These are phyloP conservation scores for Zalaria sp. DNA, from an alignment of 2,329 filamentous ascomycete genomes.

Conservation along the genomic window DNA sequence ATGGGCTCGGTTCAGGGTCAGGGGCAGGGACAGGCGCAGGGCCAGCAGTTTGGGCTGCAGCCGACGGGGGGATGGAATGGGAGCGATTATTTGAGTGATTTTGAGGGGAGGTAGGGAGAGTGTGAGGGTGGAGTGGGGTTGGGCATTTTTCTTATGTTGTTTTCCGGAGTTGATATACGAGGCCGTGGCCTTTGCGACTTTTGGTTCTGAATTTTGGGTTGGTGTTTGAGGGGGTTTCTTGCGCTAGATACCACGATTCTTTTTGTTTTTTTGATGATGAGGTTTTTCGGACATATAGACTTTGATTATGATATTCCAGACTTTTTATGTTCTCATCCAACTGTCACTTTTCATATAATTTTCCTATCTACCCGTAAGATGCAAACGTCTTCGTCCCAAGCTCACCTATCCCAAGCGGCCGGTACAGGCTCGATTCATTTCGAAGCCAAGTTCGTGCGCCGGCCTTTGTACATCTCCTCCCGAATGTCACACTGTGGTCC, in stretches of 20 bases:
- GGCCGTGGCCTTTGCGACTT: neutral
- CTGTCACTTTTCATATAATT: too few relatives aligned
- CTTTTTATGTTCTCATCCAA: too few relatives aligned
- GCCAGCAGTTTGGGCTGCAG: conserved; percentile 7
- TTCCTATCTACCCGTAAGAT: too few relatives aligned
- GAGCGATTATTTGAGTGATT: conserved; percentile 17
- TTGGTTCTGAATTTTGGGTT: neutral
- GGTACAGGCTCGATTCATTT: too few relatives aligned
- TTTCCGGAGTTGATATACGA: neutral
- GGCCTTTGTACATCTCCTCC: too few relatives aligned
- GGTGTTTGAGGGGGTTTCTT: neutral
- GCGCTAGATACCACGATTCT: neutral
- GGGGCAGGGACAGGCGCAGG: conserved; percentile 7
- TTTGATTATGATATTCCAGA: neutral
- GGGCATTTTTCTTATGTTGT: neutral
- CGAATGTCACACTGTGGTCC: too few relatives aligned
- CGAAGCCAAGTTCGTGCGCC: too few relatives aligned
- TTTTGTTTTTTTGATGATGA: conserved; percentile 2
- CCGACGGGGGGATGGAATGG: conserved; percentile 6
- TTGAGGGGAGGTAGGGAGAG: conserved; percentile 16
- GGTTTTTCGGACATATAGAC: conserved; percentile 3
- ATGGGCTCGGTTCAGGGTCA: conserved; percentile 8
- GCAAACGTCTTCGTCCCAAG: too few relatives aligned
- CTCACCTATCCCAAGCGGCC: too few relatives aligned
- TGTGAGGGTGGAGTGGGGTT: neutral